A percentile compares a stretch with the other conserved stretches of the same genome.
These are phyloP conservation scores for Yamadazyma paraphyllophila DNA, from an alignment of 805 yeast genomes.

Conservation along the genomic window DNA sequence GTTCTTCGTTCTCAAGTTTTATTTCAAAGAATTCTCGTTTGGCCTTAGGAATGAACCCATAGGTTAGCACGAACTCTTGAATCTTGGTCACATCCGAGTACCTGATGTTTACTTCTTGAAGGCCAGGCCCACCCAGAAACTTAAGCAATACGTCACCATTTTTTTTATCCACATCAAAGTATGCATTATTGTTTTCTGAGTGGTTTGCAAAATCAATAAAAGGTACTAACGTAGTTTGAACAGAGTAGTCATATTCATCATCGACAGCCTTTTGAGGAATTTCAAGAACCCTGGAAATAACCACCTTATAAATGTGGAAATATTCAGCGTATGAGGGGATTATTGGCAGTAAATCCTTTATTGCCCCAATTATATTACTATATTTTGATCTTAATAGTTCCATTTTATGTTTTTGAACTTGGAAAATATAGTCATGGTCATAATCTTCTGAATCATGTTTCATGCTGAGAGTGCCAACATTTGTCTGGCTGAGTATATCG, in stretches of 20 bases:
- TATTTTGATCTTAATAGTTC: slow-evolving; percentile 13
- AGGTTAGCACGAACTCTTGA: slow-evolving; percentile 24
- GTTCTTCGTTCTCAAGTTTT: slow-evolving; percentile 8
- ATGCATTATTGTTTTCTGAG: slow-evolving; percentile 43
- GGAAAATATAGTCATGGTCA: slow-evolving; percentile 9
- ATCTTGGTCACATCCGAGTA: slow-evolving; percentile 12
- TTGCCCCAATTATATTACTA: slow-evolving; percentile 6
- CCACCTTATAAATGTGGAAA: slow-evolving; percentile 40
- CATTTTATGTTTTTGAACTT: slow-evolving; percentile 7
- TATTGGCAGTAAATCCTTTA: slow-evolving; percentile 3
- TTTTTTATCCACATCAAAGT: slow-evolving; percentile 57
- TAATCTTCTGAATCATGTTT: background rate
- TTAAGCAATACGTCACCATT: slow-evolving; percentile 56
- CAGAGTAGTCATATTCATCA: slow-evolving; percentile 32
- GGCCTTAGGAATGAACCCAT: slow-evolving; percentile 31
- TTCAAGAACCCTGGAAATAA: slow-evolving; percentile 61
- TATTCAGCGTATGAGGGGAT: slow-evolving; percentile 14
- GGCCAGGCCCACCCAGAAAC: slow-evolving; percentile 27
- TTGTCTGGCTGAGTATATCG: slow-evolving; percentile 19
- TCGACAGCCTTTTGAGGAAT: slow-evolving; percentile 56
- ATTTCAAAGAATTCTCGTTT: slow-evolving; percentile 11
- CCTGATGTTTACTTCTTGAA: slow-evolving; percentile 12
- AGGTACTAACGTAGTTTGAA: slow-evolving; percentile 60
- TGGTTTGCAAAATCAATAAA: slow-evolving; percentile 69
- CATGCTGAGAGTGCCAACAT: slow-evolving; percentile 7